A percentile compares a stretch with the other conserved stretches of the same genome.
Conservation (phyloP, 139 green algal genomes). For the Chlamydomonas schloesseri region DNA sequence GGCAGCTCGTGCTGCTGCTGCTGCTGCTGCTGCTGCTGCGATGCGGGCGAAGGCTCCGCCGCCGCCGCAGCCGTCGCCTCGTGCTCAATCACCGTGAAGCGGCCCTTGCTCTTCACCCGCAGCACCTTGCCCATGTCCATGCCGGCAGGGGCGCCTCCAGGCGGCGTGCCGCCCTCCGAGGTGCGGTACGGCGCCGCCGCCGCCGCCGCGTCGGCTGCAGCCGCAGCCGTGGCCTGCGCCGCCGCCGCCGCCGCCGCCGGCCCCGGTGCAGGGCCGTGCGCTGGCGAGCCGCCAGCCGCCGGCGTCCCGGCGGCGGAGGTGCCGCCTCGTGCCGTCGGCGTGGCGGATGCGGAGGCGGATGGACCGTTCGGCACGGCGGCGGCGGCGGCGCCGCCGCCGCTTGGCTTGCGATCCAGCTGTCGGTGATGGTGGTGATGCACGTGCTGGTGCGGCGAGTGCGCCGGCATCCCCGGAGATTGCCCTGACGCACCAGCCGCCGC, state of each 20-base stretch:
- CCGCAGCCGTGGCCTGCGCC: no score
- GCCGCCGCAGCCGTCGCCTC: not conserved
- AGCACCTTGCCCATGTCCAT: not conserved
- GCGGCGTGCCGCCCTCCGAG: not conserved
- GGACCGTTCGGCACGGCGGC: no score
- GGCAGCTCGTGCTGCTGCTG: not conserved
- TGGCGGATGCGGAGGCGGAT: no score
- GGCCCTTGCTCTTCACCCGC: slow-evolving; percentile 26
- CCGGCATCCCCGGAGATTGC: no score
- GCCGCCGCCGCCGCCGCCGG: no score
- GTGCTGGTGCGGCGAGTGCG: not conserved
- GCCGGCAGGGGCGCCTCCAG: not conserved
- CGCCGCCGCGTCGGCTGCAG: no score
- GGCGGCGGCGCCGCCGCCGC: not conserved
- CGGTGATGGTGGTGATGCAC: not conserved
- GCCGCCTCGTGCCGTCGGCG: no score
- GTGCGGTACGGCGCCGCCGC: not conserved
- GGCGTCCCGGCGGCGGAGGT: no score
- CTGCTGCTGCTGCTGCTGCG: not conserved
- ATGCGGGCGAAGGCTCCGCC: no score
- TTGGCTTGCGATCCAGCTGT: not conserved
- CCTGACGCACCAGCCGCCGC: not conserved
- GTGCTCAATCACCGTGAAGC: slow-evolving; percentile 38
- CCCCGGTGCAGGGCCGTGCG: no score
- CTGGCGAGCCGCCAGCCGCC: no score